A percentile compares a stretch with the other conserved stretches of the same genome.
These are phyloP conservation scores for Fusarium lyarnte DNA, from an alignment of 2,329 filamentous ascomycete genomes.

Conservation along the genomic window DNA sequence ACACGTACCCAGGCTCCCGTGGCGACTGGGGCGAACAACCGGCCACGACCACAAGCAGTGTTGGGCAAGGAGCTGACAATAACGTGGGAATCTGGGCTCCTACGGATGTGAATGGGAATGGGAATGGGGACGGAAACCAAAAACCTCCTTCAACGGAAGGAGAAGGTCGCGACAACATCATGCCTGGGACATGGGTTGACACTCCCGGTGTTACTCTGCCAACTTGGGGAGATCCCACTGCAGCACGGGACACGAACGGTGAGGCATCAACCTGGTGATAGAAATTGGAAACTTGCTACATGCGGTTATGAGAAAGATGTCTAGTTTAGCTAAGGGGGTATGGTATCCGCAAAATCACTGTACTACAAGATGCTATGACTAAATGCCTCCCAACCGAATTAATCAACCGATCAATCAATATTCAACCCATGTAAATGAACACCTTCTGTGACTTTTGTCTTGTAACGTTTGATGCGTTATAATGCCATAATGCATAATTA, in stretches of 20 bases:
- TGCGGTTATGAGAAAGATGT: slow-evolving; percentile 14
- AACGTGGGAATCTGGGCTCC: slow-evolving; percentile 26
- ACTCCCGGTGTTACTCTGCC: neutral
- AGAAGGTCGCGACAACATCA: slow-evolving; percentile 39
- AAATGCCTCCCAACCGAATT: slow-evolving; percentile 1
- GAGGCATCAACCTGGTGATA: slow-evolving; percentile 23
- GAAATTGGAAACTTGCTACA: slow-evolving; percentile 8
- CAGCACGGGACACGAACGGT: slow-evolving; percentile 47
- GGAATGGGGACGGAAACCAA: neutral
- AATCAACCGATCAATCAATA: neutral
- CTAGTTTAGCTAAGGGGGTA: slow-evolving; percentile 20
- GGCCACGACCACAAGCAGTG: slow-evolving; percentile 2
- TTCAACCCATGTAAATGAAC: slow-evolving; percentile 1
- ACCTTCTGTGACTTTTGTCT: neutral
- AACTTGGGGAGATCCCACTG: slow-evolving; percentile 45
- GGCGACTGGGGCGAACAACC: slow-evolving; percentile 2
- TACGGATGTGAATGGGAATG: neutral
- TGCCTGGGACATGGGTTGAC: slow-evolving; percentile 47
- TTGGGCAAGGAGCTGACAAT: slow-evolving; percentile 25
- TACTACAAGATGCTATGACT: slow-evolving; percentile 21
- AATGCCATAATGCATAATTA: slow-evolving; percentile 5
- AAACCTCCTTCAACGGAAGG: slow-evolving; percentile 4
- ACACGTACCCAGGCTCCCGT: slow-evolving; percentile 19
- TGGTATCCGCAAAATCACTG: slow-evolving; percentile 36
- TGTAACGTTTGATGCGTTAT: slow-evolving; percentile 4